Conservation (phyloP, 2,329 filamentous ascomycete species). For the Penicillium vulpinum region DNA sequence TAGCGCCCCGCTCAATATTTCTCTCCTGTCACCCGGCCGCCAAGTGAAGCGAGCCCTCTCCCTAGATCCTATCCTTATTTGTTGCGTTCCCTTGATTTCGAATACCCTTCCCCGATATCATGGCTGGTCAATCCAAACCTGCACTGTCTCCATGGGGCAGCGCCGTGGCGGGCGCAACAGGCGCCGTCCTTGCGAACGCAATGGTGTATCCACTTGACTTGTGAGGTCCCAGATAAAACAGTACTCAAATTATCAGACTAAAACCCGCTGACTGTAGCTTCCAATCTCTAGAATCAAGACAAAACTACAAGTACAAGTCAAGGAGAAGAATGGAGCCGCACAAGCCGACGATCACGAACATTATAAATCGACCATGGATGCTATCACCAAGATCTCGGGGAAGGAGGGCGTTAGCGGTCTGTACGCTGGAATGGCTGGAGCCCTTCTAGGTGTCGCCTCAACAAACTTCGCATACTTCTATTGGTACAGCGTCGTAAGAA, state of each 20-base stretch:
- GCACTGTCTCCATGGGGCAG: constrained; percentile 87
- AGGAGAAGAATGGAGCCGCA: constrained; percentile 53
- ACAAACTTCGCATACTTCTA: constrained; percentile 99
- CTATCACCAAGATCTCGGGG: constrained; percentile 77
- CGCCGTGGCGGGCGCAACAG: constrained; percentile 87
- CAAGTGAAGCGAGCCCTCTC: constrained; percentile 7
- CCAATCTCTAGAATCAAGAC: constrained; percentile 78
- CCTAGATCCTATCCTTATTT: background rate
- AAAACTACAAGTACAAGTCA: constrained; percentile 90
- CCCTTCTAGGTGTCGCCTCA: constrained; percentile 86
- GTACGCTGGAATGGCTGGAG: constrained; percentile 84
- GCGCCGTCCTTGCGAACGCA: constrained; percentile 91
- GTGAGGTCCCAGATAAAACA: constrained; percentile 55
- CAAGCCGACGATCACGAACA: constrained; percentile 60
- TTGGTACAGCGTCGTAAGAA: constrained; percentile 90
- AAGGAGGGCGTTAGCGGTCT: constrained; percentile 79
- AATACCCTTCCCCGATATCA: constrained; percentile 27
- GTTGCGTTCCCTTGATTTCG: constrained; percentile 5
- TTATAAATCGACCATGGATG: constrained; percentile 86
- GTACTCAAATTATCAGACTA: background rate
- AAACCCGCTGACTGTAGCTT: constrained; percentile 18
- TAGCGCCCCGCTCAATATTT: constrained; percentile 22
- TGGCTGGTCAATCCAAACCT: constrained; percentile 64
- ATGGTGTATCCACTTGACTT: constrained; percentile 96
- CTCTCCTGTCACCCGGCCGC: constrained; percentile 19